Evolutionary conservation across 73 alveolate species (phyloP).

Genomic region (Blepharisma japonicum): DNA sequence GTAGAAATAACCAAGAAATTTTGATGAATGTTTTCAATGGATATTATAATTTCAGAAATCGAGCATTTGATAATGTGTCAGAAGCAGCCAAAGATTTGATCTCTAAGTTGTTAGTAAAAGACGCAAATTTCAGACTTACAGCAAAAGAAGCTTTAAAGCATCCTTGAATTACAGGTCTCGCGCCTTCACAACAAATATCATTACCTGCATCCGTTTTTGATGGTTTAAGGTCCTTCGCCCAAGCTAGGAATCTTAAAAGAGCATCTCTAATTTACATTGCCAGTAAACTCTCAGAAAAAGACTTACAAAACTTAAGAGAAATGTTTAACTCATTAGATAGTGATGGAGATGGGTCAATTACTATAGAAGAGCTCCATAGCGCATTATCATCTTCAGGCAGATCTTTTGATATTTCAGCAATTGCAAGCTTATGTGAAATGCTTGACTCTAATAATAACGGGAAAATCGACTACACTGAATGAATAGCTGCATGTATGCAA

Average conservation of each 20-base stretch:
- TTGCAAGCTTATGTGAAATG: constrained; percentile 35
- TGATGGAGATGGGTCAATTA: constrained; percentile 77
- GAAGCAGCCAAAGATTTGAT: constrained; percentile 74
- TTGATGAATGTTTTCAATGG: constrained; percentile 67
- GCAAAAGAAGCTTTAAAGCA: constrained; percentile 80
- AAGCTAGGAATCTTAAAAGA: constrained; percentile 43
- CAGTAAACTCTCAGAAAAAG: constrained; percentile 63
- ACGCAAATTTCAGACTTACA: constrained; percentile 69
- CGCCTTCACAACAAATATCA: constrained; percentile 8
- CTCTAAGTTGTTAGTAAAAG: constrained; percentile 54
- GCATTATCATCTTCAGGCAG: constrained; percentile 34
- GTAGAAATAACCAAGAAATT: constrained; percentile 70
- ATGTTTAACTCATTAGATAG: constrained; percentile 64
- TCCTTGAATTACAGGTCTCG: constrained; percentile 65
- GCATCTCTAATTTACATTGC: constrained; percentile 63
- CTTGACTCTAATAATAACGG: constrained; percentile 69
- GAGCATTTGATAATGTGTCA: constrained; percentile 52
- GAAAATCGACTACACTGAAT: constrained; percentile 60
- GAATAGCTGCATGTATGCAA: constrained; percentile 63
- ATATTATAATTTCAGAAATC: constrained; percentile 42
- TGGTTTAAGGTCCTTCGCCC: constrained; percentile 34
- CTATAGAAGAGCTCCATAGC: constrained; percentile 61
- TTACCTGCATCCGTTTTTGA: constrained; percentile 35
- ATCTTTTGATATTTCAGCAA: constrained; percentile 36
- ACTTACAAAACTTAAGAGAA: constrained; percentile 61